These are phyloP conservation scores for Ophiostoma angusticollis DNA, from an alignment of 2,329 filamentous ascomycete genomes.

Conservation along the genomic window DNA sequence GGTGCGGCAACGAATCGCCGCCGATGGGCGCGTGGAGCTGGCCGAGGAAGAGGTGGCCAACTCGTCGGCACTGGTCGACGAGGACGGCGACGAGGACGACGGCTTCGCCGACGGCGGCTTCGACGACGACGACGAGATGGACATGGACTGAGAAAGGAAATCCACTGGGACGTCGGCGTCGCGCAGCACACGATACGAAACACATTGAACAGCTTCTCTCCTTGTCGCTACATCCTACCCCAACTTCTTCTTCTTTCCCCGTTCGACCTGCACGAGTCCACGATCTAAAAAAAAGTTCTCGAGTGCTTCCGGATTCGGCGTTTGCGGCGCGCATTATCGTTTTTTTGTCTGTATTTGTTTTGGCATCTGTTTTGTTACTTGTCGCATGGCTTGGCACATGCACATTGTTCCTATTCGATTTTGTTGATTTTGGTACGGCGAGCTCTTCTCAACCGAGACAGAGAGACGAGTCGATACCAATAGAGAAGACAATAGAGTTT, in stretches of 20 bases:
- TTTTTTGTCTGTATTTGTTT: constrained; percentile 1
- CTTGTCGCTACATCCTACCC: too few species aligned
- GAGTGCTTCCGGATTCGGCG: constrained; percentile 6
- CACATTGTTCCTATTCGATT: too few species aligned
- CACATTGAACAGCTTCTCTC: background rate
- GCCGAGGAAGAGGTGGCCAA: constrained; percentile 15
- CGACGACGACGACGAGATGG: constrained; percentile 10
- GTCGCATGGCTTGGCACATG: too few species aligned
- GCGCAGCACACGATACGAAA: background rate
- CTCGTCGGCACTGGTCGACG: constrained; percentile 12
- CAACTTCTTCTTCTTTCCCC: background rate
- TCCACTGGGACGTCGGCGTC: background rate
- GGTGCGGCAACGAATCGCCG: constrained; percentile 23
- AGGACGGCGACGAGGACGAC: constrained; percentile 15
- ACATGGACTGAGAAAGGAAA: constrained; percentile 7
- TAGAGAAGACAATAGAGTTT: background rate
- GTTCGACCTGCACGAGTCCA: background rate
- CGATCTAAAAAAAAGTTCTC: background rate
- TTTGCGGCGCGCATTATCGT: constrained; percentile 6
- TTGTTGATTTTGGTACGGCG: too few species aligned
- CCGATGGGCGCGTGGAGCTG: constrained; percentile 27
- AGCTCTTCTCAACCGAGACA: too few species aligned
- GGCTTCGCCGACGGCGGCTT: too few species aligned
- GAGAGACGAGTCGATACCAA: too few species aligned
- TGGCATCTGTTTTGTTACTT: background rate